Percentiles rank a stretch among this genome's conserved stretches.
phyloP scores from a whole-genome alignment of 2,329 filamentous ascomycete genomes.

The Elsinoe fawcettii region DNA sequence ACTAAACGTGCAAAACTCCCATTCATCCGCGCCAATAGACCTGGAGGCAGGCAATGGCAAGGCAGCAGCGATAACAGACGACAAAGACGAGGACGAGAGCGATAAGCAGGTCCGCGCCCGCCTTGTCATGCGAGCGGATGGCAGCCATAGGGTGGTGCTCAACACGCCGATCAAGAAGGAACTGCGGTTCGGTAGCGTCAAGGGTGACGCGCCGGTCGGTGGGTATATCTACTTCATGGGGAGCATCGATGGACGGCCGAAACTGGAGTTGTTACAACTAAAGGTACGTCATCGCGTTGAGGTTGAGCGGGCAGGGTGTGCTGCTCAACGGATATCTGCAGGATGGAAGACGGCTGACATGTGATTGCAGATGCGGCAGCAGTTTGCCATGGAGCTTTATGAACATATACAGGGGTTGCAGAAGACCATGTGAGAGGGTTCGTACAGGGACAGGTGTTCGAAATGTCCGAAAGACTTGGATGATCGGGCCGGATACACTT shows the following conservation, averaged over 20 bases:
- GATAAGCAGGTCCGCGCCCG: constrained; percentile 49
- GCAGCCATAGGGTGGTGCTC: constrained; percentile 75
- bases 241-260: constrained; percentile 45
- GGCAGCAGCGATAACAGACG: constrained; percentile 36
- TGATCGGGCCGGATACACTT: too few relatives aligned
- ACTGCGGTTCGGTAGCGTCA: constrained; percentile 65
- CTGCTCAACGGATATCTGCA: neutral
- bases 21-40: constrained; percentile 39
- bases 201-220: constrained; percentile 56
- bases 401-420: constrained; percentile 36
- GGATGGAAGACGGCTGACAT: constrained; percentile 3
- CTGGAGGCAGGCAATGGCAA: constrained; percentile 37
- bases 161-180: constrained; percentile 74
- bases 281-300: constrained; percentile 41
- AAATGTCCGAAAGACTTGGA: neutral
- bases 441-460: neutral
- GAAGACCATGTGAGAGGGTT: constrained; percentile 28
- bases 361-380: constrained; percentile 33
- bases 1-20: constrained; percentile 63
- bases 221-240: constrained; percentile 61
- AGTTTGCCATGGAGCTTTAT: constrained; percentile 41
- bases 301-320: neutral
- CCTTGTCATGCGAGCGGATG: constrained; percentile 85
- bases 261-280: constrained; percentile 47
- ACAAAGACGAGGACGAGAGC: constrained; percentile 31